Evolutionary conservation across 163 green algal genomes (phyloP), one percentile per base, ranked within the genome.

Genomic region (Smithsoniella earleae): DNA sequence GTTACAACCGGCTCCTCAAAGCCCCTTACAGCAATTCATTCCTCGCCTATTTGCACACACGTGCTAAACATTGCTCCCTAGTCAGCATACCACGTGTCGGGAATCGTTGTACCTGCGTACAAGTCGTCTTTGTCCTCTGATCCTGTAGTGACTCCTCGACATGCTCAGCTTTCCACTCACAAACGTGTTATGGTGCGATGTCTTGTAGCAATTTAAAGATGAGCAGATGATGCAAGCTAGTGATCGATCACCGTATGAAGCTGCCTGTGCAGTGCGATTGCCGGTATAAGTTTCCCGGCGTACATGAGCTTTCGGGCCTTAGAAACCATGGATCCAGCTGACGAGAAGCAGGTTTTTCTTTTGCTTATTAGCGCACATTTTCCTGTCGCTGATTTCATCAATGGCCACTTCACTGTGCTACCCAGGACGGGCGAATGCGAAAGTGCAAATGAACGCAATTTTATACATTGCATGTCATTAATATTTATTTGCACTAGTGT

Each of bases 281-380:
- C 58, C 16, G 58, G 58, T 43, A 5, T 69, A 10, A 34, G 5
- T 43, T 69, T 69, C 58, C 58, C 58, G 4, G 58, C 27, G 20
- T 69, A 69, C 27, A 69, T 69, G 58, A 69, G 27, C 27, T 69
- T 69, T 13, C 58, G 58, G 5, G 58, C 58, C 34, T 33, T 69
- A 6, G 58, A 69, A 13, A 69, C 58, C n/a, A 43, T 43, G 8
- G 58, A 69, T 36, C 58, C 58, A n/a, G 58, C n/a, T 10, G 58
- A 69, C 43, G 58, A 69, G 25, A 69, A 69, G 25, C 58, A 69
- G 58, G 58, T 69, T 3, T n/a, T 33, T 3, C n/a, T 43, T n/a
- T 8, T 30, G 22, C 52, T 65, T 54, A 20, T 54, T 54, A 54
- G 44, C 44, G 18, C 44, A 20, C 44, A 25, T 18, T 54, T 20